Base-by-base conservation (phyloP, 495 filamentous ascomycete species). In the Pyrenula aspistea region DNA sequence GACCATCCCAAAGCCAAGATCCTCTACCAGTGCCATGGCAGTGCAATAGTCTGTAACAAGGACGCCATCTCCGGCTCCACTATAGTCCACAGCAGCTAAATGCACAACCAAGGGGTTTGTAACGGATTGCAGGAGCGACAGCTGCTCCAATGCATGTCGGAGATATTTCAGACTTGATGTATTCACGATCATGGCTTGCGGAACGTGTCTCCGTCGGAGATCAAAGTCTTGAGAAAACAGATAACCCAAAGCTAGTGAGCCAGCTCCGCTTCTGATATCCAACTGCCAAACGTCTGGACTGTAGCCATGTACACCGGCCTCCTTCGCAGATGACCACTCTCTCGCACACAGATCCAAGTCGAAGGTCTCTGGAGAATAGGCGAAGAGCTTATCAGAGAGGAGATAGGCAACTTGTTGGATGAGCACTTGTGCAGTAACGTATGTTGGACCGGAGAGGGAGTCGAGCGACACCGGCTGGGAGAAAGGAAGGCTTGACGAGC, bases 201-300 rank as follows among this genome's bases (percentile, higher is more conserved):
- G 91, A 31, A 96, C 78, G 69, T 93, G 83, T 61, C 89, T 84
- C 77, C 94, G 96, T 78, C 81, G 84, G 59, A 93, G 68, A 65
- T 95, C 89, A 61, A 92, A 95, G 69, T 98, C 93, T 65, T 87
- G 87, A 31, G 90, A 95, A 75, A 97, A 98, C 63, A 97, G 86
- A 71, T 98, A 98, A 58, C 93, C 93, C 52, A 98, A 78, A 25
- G 94, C 89, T 67, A 97, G 87, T 63, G 87, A 85, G 50, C 89
- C 93, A 50, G 94, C 93, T 61, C 93, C 93, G 55, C 87, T 79
- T 49, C 94, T 80, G 51, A 88, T 93, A 72, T 98, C 86, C 71
- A 97, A 81, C 2, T 87, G 70, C 57, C 88, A 76, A 51, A 97
- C 81, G 2, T 80, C 73, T 42, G 94, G 89, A 62, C 82, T 69